A percentile compares a stretch with the other conserved stretches of the same genome.
Evolutionary conservation across 139 green algal genomes (phyloP).

Genomic region (Monoraphidium neglectum): DNA sequence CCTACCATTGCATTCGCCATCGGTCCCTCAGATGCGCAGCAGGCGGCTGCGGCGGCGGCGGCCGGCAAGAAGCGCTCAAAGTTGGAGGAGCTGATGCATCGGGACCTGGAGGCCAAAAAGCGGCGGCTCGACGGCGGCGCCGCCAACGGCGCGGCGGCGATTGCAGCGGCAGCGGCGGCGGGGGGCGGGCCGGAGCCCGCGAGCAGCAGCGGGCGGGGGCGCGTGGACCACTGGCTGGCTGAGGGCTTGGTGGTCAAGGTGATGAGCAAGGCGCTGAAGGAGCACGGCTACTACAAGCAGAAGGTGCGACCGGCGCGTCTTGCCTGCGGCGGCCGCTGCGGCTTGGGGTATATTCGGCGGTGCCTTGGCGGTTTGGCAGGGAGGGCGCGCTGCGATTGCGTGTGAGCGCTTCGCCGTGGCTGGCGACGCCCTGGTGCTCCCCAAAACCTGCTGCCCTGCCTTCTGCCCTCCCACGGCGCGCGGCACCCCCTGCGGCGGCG

Average conservation of each 20-base stretch:
- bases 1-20: too few relatives aligned
- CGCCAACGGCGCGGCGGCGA: slow-evolving; percentile 4
- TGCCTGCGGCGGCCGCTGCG: too few relatives aligned
- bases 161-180: neutral
- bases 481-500: neutral
- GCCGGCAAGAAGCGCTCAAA: slow-evolving; percentile 54
- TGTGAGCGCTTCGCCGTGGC: neutral
- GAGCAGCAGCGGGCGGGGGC: slow-evolving; percentile 29
- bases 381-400: neutral
- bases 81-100: slow-evolving; percentile 80
- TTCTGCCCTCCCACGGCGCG: neutral
- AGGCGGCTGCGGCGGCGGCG: neutral
- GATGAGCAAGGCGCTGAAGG: slow-evolving; percentile 74
- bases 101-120: slow-evolving; percentile 41
- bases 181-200: neutral
- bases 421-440: neutral
- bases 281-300: slow-evolving; percentile 91
- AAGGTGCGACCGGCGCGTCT: slow-evolving; percentile 59
- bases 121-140: slow-evolving; percentile 27
- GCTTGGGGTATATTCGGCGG: too few relatives aligned
- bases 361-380: too few relatives aligned
- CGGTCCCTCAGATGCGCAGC: slow-evolving; percentile 12
- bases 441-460: neutral
- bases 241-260: slow-evolving; percentile 93
- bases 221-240: slow-evolving; percentile 66